phyloP scores from a whole-genome alignment of 108 stramenopile genomes.

The Conticribra weissflogii region DNA sequence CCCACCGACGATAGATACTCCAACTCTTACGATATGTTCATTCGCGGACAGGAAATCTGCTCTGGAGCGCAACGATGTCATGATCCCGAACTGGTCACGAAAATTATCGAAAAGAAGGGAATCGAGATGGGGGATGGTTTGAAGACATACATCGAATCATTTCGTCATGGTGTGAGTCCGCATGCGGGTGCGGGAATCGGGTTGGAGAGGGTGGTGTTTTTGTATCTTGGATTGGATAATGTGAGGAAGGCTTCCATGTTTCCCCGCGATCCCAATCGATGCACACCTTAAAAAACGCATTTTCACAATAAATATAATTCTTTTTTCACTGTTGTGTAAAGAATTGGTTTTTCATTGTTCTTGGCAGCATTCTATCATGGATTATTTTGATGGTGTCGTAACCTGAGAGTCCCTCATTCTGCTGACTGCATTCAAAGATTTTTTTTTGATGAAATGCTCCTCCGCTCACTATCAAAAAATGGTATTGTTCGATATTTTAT shows the following conservation, averaged over 20 bases:
- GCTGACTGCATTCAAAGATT: too few species aligned
- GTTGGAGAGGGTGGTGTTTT: conserved; percentile 95
- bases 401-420: too few species aligned
- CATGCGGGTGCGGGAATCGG: conserved; percentile 97
- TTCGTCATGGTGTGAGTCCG: conserved; percentile 87
- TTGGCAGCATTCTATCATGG: too few species aligned
- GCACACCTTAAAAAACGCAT: conserved; percentile 91
- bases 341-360: too few species aligned
- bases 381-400: too few species aligned
- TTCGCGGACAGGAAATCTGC: conserved; percentile 98
- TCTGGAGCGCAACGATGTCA: conserved; percentile 97
- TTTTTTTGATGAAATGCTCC: too few species aligned
- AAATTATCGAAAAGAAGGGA: conserved; percentile 84
- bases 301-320: too few species aligned
- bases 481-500: too few species aligned
- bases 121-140: conserved; percentile 85
- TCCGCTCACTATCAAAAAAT: too few species aligned
- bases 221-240: conserved; percentile 97
- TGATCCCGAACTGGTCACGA: conserved; percentile 75
- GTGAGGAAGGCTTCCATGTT: conserved; percentile 98
- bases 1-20: conserved; percentile 85
- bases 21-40: conserved; percentile 97
- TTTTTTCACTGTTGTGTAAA: too few species aligned
- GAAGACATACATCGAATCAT: conserved; percentile 87
- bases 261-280: conserved; percentile 96